Evolutionary conservation across 1,284 basidiomycete genomes (phyloP).

Genomic region (Moesziomyces aphidis): DNA sequence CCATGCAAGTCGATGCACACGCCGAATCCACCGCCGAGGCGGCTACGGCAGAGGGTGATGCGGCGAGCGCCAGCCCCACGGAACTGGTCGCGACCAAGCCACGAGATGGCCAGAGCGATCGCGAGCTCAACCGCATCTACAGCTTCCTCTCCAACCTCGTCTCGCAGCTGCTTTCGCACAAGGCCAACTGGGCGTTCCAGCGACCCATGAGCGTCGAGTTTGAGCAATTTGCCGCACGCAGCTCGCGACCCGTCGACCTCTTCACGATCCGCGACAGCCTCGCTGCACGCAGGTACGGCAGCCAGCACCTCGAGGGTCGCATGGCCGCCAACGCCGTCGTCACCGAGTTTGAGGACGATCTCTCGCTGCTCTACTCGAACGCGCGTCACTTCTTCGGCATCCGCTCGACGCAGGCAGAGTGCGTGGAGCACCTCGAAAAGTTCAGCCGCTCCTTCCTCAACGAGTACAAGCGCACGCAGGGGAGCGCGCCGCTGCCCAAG

Average conservation of each 20-base stretch:
- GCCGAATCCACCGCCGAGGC: not conserved
- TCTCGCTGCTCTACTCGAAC: constrained; percentile 36
- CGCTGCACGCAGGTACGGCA: constrained; percentile 37
- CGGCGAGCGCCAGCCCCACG: not conserved
- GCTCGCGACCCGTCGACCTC: constrained; percentile 44
- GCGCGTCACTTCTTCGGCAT: constrained; percentile 39
- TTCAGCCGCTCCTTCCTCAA: constrained; percentile 41
- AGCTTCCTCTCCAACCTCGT: constrained; percentile 43
- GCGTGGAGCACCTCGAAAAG: constrained; percentile 45
- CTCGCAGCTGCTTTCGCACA: constrained; percentile 43
- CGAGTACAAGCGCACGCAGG: constrained; percentile 43
- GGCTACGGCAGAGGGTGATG: not conserved
- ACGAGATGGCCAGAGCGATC: constrained; percentile 10
- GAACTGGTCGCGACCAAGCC: constrained; percentile 6
- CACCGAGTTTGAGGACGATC: constrained; percentile 48
- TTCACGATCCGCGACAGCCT: constrained; percentile 45
- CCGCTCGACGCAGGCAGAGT: constrained; percentile 42
- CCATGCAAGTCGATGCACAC: not conserved
- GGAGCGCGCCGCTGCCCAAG: constrained; percentile 12
- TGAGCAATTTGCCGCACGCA: constrained; percentile 39
- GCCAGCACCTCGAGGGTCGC: constrained; percentile 30
- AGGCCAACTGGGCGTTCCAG: constrained; percentile 43
- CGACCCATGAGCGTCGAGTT: constrained; percentile 37
- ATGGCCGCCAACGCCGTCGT: constrained; percentile 44
- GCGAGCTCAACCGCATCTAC: constrained; percentile 39